Conservation (phyloP, 164 flowering plant genomes). For the Dillenia suffruticosa region DNA sequence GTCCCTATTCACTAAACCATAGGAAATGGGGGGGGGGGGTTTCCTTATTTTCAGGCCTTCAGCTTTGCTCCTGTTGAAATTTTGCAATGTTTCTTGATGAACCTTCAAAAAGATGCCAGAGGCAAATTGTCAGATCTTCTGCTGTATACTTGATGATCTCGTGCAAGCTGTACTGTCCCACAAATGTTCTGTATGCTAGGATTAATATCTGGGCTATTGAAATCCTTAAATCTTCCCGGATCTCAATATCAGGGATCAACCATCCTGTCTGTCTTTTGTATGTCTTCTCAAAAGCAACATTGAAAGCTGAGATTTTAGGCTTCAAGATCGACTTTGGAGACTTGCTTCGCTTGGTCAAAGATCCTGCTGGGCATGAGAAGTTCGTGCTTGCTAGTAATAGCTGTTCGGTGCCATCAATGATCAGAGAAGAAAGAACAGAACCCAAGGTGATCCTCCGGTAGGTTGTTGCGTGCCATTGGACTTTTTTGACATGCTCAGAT, state of each 20-base stretch:
- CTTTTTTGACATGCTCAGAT: slow-evolving; percentile 23
- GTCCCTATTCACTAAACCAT: too few species aligned
- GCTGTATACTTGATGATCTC: slow-evolving; percentile 45
- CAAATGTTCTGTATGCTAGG: slow-evolving; percentile 45
- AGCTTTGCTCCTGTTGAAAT: slow-evolving; percentile 5
- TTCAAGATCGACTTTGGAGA: slow-evolving; percentile 18
- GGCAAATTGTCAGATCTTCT: slow-evolving; percentile 36
- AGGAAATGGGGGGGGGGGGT: neutral
- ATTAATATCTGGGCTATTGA: slow-evolving; percentile 37
- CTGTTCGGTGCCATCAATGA: slow-evolving; percentile 25
- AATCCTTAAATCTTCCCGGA: slow-evolving; percentile 48
- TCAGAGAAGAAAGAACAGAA: slow-evolving; percentile 32
- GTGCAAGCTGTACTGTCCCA: slow-evolving; percentile 18
- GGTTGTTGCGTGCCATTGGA: slow-evolving; percentile 36
- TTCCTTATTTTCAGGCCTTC: neutral
- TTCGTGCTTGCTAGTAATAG: too few species aligned
- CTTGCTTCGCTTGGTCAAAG: too few species aligned
- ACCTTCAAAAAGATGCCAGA: slow-evolving; percentile 57
- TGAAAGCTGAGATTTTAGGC: slow-evolving; percentile 28
- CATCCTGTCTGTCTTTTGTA: slow-evolving; percentile 53
- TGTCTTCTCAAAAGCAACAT: slow-evolving; percentile 49
- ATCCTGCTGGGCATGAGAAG: too few species aligned
- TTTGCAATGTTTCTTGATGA: slow-evolving; percentile 18
- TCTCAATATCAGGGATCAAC: slow-evolving; percentile 44
- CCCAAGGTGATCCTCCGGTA: slow-evolving; percentile 61